These are phyloP conservation scores for Rhododendron griersonianum DNA, from an alignment of 148 eudicot species.

Conservation along the genomic window DNA sequence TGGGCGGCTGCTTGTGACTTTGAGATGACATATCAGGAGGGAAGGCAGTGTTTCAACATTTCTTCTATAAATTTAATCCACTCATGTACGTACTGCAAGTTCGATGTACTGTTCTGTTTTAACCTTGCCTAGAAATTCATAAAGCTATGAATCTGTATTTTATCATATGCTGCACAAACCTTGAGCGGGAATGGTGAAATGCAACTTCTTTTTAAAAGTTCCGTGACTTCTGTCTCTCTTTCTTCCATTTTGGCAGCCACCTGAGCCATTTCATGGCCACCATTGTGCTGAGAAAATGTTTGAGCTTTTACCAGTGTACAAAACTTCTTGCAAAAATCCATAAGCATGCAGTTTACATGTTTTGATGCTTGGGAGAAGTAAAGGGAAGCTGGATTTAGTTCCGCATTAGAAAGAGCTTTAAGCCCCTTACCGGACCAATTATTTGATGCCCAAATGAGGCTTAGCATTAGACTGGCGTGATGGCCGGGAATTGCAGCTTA, in stretches of 20 bases:
- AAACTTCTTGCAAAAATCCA: not conserved
- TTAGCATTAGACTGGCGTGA: not conserved
- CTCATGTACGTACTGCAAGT: not conserved
- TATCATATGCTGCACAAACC: not conserved
- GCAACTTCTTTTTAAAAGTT: not conserved
- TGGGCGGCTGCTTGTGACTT: slow-evolving; percentile 46
- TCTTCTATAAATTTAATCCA: not conserved
- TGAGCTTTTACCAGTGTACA: not conserved
- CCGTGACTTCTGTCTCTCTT: not conserved
- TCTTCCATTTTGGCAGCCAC: not conserved
- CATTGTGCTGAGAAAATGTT: not conserved
- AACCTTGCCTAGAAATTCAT: not conserved
- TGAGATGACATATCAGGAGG: not conserved
- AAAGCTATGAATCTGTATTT: not conserved
- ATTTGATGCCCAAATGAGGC: not conserved
- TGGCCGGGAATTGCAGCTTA: not conserved
- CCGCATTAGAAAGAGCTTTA: not conserved
- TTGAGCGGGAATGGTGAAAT: not conserved
- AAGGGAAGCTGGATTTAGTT: not conserved
- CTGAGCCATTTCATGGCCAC: not conserved
- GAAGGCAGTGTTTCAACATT: slow-evolving; percentile 3
- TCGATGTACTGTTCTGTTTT: not conserved
- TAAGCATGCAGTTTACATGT: not conserved
- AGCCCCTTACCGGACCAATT: not conserved
- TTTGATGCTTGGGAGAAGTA: not conserved